Conservation (phyloP, 2,329 filamentous ascomycete species). For the Colletotrichum gloeosporioides region DNA sequence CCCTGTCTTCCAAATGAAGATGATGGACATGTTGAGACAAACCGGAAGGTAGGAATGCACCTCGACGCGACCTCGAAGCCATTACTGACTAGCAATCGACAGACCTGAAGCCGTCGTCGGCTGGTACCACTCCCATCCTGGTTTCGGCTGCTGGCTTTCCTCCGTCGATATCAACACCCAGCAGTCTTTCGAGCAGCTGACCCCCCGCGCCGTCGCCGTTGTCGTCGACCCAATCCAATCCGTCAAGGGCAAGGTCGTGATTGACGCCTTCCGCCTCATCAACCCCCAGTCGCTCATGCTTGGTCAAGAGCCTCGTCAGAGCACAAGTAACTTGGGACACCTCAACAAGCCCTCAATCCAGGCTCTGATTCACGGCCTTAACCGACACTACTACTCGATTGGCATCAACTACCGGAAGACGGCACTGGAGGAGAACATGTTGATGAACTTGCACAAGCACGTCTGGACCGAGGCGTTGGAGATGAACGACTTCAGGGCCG, state of each 20-base stretch:
- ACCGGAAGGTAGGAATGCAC: conserved; percentile 77
- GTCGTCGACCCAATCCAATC: conserved; percentile 99
- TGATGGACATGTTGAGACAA: conserved; percentile 99
- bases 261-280: conserved; percentile 98
- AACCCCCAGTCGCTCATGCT: conserved; percentile 98
- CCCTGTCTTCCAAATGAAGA: conserved; percentile 98
- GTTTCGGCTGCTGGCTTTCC: conserved; percentile 98
- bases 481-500: conserved; percentile 93
- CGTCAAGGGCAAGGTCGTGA: conserved; percentile 99
- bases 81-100: conserved; percentile 15
- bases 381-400: conserved; percentile 99
- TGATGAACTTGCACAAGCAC: conserved; percentile 99
- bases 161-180: conserved; percentile 99
- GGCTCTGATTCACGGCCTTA: conserved; percentile 95
- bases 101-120: conserved; percentile 97
- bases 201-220: conserved; percentile 93
- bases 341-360: conserved; percentile 99
- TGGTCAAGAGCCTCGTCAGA: conserved; percentile 96
- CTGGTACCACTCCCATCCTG: conserved; percentile 99
- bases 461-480: conserved; percentile 98
- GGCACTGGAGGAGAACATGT: conserved; percentile 97
- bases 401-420: conserved; percentile 98
- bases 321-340: conserved; percentile 96
- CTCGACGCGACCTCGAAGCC: neutral
- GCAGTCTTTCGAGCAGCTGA: conserved; percentile 99